Conservation (phyloP, 257 asterid species). For the Jaltomata sinuosa region DNA sequence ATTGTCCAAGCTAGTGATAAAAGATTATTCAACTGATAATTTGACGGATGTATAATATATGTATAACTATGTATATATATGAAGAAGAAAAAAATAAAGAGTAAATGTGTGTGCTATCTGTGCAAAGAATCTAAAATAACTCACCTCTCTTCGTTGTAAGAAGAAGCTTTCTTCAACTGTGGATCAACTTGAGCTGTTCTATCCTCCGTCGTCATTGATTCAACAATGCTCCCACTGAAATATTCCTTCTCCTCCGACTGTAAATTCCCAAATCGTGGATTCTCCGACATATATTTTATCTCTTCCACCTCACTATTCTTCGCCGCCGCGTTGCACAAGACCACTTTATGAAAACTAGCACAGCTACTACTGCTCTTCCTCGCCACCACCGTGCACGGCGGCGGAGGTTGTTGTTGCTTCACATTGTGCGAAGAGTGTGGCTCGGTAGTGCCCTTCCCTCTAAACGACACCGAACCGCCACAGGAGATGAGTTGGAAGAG, state of each 20-base stretch:
- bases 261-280: slow-evolving; percentile 73
- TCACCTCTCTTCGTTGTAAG: slow-evolving; percentile 79
- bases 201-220: slow-evolving; percentile 32
- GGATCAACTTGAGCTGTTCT: slow-evolving; percentile 17
- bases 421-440: not conserved
- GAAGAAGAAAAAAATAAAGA: too few relatives aligned
- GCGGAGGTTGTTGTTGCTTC: slow-evolving; percentile 10
- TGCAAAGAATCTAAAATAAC: too few relatives aligned
- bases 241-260: slow-evolving; percentile 68
- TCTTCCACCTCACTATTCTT: slow-evolving; percentile 35
- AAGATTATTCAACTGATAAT: too few relatives aligned
- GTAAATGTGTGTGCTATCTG: too few relatives aligned
- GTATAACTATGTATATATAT: too few relatives aligned
- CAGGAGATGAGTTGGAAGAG: slow-evolving; percentile 70
- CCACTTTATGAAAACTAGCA: slow-evolving; percentile 32
- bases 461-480: slow-evolving; percentile 63
- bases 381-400: not conserved
- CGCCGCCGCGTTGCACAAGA: slow-evolving; percentile 28
- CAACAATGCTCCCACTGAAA: slow-evolving; percentile 90
- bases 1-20: too few relatives aligned
- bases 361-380: slow-evolving; percentile 52
- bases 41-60: too few relatives aligned
- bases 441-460: slow-evolving; percentile 19
- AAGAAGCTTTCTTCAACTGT: slow-evolving; percentile 61
- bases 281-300: slow-evolving; percentile 70